Percentiles rank a stretch among this genome's conserved stretches.
Evolutionary conservation across 192 early-diverging fungal species (phyloP).

Genomic region (Backusella macrospora): DNA sequence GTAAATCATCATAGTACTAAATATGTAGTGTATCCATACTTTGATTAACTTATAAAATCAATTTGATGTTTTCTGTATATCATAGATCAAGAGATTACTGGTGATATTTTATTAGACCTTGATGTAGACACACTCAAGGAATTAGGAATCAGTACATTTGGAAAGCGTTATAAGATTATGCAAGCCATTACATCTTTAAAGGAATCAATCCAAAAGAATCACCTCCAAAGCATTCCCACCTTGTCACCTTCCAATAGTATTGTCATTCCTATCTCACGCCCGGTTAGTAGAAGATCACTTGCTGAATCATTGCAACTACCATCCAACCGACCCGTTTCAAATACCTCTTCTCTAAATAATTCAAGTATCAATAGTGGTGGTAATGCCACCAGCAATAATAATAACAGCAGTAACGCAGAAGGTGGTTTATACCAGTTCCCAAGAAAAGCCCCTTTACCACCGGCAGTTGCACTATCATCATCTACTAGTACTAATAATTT

Average conservation of each 20-base stretch:
- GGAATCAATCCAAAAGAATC: neutral
- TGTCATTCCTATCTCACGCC: neutral
- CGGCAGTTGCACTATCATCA: neutral
- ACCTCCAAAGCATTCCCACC: neutral
- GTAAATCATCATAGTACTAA: constrained; percentile 3
- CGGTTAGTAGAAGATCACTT: neutral
- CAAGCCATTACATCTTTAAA: constrained; percentile 6
- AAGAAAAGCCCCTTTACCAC: constrained; percentile 39
- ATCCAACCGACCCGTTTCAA: neutral
- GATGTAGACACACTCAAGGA: constrained; percentile 66
- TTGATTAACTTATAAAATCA: neutral
- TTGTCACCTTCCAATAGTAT: neutral
- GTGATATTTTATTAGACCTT: constrained; percentile 61
- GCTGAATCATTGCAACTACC: neutral
- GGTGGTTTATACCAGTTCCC: constrained; percentile 42
- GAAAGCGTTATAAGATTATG: constrained; percentile 63
- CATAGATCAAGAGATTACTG: constrained; percentile 68
- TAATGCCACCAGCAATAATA: too few species aligned
- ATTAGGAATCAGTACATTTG: constrained; percentile 61
- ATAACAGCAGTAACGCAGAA: constrained; percentile 28
- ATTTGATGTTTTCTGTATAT: neutral
- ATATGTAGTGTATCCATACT: neutral
- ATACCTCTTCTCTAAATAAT: neutral
- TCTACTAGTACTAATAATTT: neutral
- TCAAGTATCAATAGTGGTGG: constrained; percentile 39